Conservation (phyloP, 192 early-diverging fungal species). For the Geosiphon pyriformis region DNA sequence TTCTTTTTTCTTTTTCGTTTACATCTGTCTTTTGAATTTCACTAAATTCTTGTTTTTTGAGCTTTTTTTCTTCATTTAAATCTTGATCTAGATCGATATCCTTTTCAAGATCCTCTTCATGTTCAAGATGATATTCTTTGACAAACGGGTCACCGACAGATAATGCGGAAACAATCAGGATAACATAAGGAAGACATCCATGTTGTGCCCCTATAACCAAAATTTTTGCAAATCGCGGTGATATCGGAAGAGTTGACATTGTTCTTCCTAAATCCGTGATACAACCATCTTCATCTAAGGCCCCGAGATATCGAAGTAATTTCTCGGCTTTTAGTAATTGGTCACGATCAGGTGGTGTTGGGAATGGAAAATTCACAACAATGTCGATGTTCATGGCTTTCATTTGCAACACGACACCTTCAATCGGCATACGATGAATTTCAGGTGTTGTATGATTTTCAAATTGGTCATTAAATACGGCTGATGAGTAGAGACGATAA, state of each 20-base stretch:
- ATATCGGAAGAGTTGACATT: constrained; percentile 88
- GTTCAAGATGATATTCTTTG: constrained; percentile 60
- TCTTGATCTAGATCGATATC: constrained; percentile 36
- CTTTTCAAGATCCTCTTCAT: constrained; percentile 49
- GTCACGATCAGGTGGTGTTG: constrained; percentile 78
- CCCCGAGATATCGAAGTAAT: constrained; percentile 69
- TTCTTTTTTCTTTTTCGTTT: constrained; percentile 54
- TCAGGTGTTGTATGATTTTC: constrained; percentile 98
- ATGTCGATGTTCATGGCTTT: constrained; percentile 96
- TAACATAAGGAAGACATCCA: constrained; percentile 77
- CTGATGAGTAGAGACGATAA: constrained; percentile 97
- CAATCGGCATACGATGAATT: constrained; percentile 94
- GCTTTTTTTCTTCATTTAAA: constrained; percentile 23
- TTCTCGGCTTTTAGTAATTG: constrained; percentile 78
- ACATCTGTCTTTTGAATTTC: constrained; percentile 54
- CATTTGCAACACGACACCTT: constrained; percentile 96
- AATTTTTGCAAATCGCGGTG: constrained; percentile 90
- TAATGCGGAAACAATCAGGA: constrained; percentile 86
- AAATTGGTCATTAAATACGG: constrained; percentile 86
- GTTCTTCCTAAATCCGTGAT: constrained; percentile 82
- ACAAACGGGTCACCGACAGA: constrained; percentile 94
- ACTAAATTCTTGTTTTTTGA: constrained; percentile 39
- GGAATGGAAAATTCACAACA: constrained; percentile 96
- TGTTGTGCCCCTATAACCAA: constrained; percentile 85
- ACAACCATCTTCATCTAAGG: constrained; percentile 52